Percentiles rank a stretch among this genome's conserved stretches.
Evolutionary conservation across 2,329 filamentous ascomycete genomes (phyloP).

Genomic region (Colletotrichum australisinense): DNA sequence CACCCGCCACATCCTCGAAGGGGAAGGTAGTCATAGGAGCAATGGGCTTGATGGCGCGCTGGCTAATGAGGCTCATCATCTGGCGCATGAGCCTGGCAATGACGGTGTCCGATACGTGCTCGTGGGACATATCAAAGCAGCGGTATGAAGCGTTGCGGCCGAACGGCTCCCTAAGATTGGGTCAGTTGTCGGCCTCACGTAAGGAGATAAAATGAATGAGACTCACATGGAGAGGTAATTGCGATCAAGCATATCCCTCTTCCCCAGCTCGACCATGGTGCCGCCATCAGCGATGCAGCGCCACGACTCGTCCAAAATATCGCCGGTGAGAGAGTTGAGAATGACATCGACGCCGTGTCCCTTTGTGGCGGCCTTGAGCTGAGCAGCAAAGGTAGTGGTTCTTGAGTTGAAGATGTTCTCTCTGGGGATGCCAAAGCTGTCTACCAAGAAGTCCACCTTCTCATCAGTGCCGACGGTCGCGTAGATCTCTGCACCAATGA

Average conservation of each 20-base stretch:
- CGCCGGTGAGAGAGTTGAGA: constrained; percentile 47
- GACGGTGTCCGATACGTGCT: background rate
- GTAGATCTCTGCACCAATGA: constrained; percentile 41
- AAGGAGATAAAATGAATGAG: constrained; percentile 45
- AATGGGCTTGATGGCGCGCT: constrained; percentile 1
- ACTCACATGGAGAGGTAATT: constrained; percentile 47
- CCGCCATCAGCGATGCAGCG: constrained; percentile 36
- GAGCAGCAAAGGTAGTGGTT: constrained; percentile 39
- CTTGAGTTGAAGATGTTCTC: constrained; percentile 44
- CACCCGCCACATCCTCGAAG: constrained; percentile 38
- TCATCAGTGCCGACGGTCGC: constrained; percentile 42
- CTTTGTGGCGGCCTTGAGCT: constrained; percentile 38
- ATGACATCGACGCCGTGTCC: constrained; percentile 42
- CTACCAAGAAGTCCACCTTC: constrained; percentile 42
- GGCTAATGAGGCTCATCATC: background rate
- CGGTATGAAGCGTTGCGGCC: too few relatives aligned
- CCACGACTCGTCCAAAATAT: constrained; percentile 26
- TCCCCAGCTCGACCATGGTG: constrained; percentile 47
- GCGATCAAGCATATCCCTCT: constrained; percentile 43
- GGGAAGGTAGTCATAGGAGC: background rate
- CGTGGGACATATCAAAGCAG: background rate
- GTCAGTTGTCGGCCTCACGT: too few relatives aligned
- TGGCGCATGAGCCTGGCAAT: constrained; percentile 33
- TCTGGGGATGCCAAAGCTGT: constrained; percentile 40
- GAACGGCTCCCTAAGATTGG: too few relatives aligned